Evolutionary conservation across 2,329 filamentous ascomycete species (phyloP), one percentile per base, ranked within the genome.

Genomic region (Diaporthe australafricana): DNA sequence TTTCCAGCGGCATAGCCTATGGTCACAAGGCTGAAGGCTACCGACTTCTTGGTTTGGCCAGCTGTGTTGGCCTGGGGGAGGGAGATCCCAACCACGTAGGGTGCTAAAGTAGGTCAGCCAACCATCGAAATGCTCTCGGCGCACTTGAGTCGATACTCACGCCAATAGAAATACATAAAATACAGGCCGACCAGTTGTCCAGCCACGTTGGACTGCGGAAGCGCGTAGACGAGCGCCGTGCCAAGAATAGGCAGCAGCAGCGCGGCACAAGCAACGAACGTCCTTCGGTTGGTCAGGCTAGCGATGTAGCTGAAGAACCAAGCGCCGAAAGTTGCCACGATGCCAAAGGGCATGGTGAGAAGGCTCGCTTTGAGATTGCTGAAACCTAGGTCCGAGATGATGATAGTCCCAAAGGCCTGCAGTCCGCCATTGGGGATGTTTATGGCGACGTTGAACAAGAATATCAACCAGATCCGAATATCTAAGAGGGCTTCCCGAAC

Each of bases 1-100:
- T 84, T 84, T 5, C 81, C 82, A 1, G 82, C 78, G 3, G 80
- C 81, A 67, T 82, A 84, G 1, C 81, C 82, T 55, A 84, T 81
- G 35, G 80, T 80, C 3, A 83, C 76, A 30, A 83, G 79, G 30
- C 80, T 80, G 68, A 81, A 83, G 16, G 81, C 77, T 7, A 83
- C 76, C 20, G 77, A 79, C 70, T 84, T 84, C 76, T 84, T 84
- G n/a, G 83, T 83, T 20, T 75, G 75, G 0, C 77, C 77, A 17
- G 76, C 77, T 12, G 77, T 78, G 52, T 78, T 78, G 27, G 77
- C 77, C 42, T 78, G 77, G 22, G 75, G 71, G 16, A 78, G 69
- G 11, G 76, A 78, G 20, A 78, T 77, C 0, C 70, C 77, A 9
- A 78, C 73, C 27, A 78, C 75, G 25, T 78, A 78, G 0, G 77